Evolutionary conservation across 768 basidiomycete genomes (phyloP).

Genomic region (Termitomyces bulborhizus): DNA sequence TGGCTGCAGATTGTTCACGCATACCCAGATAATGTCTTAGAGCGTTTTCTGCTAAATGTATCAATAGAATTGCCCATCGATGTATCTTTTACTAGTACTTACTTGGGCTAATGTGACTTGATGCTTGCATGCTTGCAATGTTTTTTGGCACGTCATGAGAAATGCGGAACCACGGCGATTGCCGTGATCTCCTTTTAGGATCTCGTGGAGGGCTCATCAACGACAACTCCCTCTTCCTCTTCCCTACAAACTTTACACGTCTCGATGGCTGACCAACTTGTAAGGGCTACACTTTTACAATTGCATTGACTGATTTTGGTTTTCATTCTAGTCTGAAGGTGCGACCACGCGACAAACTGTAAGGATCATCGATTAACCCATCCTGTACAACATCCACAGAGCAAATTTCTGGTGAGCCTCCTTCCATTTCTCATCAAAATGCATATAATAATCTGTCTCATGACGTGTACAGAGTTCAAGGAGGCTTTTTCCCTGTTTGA

Average conservation of each 20-base stretch:
- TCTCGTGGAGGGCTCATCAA: not conserved
- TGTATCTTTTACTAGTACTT: not conserved
- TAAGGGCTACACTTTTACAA: constrained; percentile 21
- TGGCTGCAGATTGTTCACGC: not conserved
- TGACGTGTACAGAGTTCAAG: constrained; percentile 74
- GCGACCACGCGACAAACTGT: constrained; percentile 15
- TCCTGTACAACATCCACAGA: constrained; percentile 39
- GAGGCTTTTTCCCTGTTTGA: constrained; percentile 98
- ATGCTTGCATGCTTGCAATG: not conserved
- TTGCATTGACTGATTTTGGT: not conserved
- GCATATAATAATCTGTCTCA: not conserved
- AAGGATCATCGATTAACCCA: not conserved
- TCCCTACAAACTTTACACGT: constrained; percentile 6
- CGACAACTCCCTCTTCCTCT: not conserved
- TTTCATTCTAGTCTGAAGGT: constrained; percentile 51
- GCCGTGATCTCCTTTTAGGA: constrained; percentile 14
- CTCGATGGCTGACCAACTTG: constrained; percentile 53
- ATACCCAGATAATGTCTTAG: not conserved
- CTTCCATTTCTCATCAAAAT: not conserved
- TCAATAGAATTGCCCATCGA: not conserved
- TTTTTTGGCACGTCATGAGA: not conserved
- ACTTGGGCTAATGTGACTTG: not conserved
- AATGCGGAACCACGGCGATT: constrained; percentile 14
- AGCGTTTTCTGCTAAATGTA: not conserved
- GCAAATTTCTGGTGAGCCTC: constrained; percentile 76